Evolutionary conservation across 2,329 filamentous ascomycete species (phyloP).

Genomic region (Penicillium sp.): DNA sequence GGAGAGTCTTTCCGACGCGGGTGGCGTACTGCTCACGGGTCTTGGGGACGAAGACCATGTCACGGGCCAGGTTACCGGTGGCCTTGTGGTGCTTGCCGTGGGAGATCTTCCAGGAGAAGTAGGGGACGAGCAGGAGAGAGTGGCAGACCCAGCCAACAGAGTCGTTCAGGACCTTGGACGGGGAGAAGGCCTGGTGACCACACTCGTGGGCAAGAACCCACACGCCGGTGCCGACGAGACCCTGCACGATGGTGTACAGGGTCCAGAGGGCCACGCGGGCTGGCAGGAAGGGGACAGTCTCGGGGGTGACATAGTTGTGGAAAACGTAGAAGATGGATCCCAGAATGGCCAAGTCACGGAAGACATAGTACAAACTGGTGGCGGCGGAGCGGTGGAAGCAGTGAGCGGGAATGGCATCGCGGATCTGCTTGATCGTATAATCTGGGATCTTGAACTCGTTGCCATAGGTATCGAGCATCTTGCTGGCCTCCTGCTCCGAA

Average conservation of each 20-base stretch:
- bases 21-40: constrained; percentile 79
- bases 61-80: constrained; percentile 92
- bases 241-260: constrained; percentile 78
- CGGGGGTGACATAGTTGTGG: constrained; percentile 85
- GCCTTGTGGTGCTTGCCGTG: constrained; percentile 99
- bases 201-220: constrained; percentile 99
- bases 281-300: constrained; percentile 70
- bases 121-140: constrained; percentile 85
- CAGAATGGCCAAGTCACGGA: constrained; percentile 73
- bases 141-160: constrained; percentile 89
- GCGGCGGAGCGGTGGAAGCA: constrained; percentile 86
- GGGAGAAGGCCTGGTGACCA: constrained; percentile 92
- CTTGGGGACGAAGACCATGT: constrained; percentile 98
- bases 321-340: constrained; percentile 79
- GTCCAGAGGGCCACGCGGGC: constrained; percentile 65
- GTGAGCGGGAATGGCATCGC: constrained; percentile 95
- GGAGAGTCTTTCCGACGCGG: constrained; percentile 69
- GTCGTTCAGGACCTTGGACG: constrained; percentile 89
- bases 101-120: constrained; percentile 99
- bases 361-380: constrained; percentile 76
- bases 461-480: constrained; percentile 87
- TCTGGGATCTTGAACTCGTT: constrained; percentile 92
- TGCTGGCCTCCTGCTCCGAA: constrained; percentile 59
- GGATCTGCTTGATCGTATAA: constrained; percentile 96
- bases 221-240: constrained; percentile 86